Evolutionary conservation across 768 basidiomycete genomes (phyloP).

Genomic region (Sutorius australiensis): DNA sequence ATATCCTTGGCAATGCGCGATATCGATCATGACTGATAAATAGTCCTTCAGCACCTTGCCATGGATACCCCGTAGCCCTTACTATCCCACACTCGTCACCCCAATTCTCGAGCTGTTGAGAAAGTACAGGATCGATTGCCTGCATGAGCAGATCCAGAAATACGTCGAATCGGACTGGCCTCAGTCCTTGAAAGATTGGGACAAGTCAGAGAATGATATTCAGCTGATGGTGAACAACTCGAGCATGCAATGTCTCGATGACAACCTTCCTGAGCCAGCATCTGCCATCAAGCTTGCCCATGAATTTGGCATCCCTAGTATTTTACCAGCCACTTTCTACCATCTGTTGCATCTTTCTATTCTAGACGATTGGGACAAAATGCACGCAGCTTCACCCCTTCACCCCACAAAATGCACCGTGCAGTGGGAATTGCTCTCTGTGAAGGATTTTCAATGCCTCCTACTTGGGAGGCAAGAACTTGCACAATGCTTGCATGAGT

Average conservation of each 20-base stretch:
- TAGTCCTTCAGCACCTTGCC: background rate
- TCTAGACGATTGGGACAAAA: constrained; percentile 17
- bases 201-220: constrained; percentile 2
- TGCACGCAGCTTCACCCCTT: background rate
- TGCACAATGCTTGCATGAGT: background rate
- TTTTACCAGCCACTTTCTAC: constrained; percentile 50
- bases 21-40: background rate
- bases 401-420: constrained; percentile 15
- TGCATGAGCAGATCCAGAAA: constrained; percentile 1
- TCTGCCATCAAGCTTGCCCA: constrained; percentile 41
- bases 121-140: constrained; percentile 11
- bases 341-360: constrained; percentile 35
- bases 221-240: background rate
- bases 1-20: background rate
- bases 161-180: constrained; percentile 13
- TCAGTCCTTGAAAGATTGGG: constrained; percentile 11
- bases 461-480: constrained; percentile 10
- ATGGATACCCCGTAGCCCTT: constrained; percentile 2
- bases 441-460: constrained; percentile 17
- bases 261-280: constrained; percentile 19
- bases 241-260: background rate
- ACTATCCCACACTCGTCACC: background rate
- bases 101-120: constrained; percentile 9
- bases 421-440: constrained; percentile 22
- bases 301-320: constrained; percentile 35